Base-by-base conservation (phyloP, 169 alveolate species). In the Cryptosporidium ubiquitum region DNA sequence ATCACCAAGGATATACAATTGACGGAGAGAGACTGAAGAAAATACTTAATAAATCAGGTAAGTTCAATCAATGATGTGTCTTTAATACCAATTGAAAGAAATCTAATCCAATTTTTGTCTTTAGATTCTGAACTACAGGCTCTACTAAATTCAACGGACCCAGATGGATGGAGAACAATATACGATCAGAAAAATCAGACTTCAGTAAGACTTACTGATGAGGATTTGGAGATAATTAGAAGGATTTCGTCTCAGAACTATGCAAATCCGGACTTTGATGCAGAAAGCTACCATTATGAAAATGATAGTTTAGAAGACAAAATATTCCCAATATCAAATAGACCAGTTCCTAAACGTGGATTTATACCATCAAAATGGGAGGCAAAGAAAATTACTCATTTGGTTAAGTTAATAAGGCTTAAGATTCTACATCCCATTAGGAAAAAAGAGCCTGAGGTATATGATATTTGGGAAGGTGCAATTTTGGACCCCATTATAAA, bases 161-260 rank as follows among this genome's bases (percentile, higher is more conserved):
- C 97, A 44, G 96, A 95, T 61, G 96, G 98, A 95, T 97, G 99
- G 98, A 91, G 97, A 68, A 95, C 95, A 40, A 93, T 97, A 47
- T 93, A 85, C 49, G 99, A 97, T 92, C 94, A 95, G 75, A 93
- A 96, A 79, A 97, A 96, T 91, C 94, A 97, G 66, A 84, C 93
- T 70, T 93, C 95, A 44, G 95, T 95, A 16, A 94, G 92, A 60
- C 93, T 97, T 40, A 96, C 97, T 31, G 98, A 96, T 85, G 96
- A 93, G 61, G 97, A 96, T 84, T 84, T 96, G 61, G 96, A 95
- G 70, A 84, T 96, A 58, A 89, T 95, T 29, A 58, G 93, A 55
- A 73, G 96, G 69, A 92, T 94, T 58, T 86, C 94, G 44, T 84
- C 92, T 26, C 95, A 95, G 9, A 86, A 92, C 85, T 91, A 91